Evolutionary conservation across 1,139 yeast genomes (phyloP).

Genomic region (Geotrichum histeridarum): DNA sequence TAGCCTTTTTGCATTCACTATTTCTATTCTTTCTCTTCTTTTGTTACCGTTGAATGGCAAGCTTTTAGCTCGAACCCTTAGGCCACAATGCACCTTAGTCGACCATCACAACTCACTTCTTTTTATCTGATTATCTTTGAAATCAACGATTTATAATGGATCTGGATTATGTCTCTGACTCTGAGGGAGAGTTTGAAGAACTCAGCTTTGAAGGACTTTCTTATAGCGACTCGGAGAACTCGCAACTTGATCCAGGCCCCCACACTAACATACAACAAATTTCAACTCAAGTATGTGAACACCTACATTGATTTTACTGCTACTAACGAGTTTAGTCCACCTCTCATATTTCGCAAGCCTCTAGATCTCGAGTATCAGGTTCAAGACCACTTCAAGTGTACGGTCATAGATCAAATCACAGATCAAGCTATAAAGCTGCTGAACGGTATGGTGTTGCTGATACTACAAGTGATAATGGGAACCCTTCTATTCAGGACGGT

Average conservation of each 20-base stretch:
- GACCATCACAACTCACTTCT: background rate
- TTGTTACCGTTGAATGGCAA: too few relatives aligned
- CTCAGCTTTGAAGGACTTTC: background rate
- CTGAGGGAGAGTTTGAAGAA: constrained; percentile 9
- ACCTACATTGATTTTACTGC: background rate
- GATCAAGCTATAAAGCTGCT: too few relatives aligned
- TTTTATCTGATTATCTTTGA: background rate
- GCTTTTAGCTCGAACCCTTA: too few relatives aligned
- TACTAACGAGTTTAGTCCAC: background rate
- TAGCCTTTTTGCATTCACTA: too few relatives aligned
- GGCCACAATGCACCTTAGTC: background rate
- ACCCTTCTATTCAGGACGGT: too few relatives aligned
- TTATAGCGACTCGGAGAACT: background rate
- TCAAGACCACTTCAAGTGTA: too few relatives aligned
- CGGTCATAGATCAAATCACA: too few relatives aligned
- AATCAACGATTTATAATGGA: background rate
- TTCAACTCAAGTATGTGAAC: background rate
- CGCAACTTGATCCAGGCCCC: background rate
- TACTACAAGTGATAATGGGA: too few relatives aligned
- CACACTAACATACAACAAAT: background rate
- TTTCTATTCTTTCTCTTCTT: too few relatives aligned
- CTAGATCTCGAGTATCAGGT: too few relatives aligned
- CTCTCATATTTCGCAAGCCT: too few relatives aligned
- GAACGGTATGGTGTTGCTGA: too few relatives aligned
- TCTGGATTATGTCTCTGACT: constrained; percentile 13